A percentile compares a stretch with the other conserved stretches of the same genome.
These are phyloP conservation scores for Coniferiporia sulphurascens DNA, from an alignment of 1,284 basidiomycete genomes.

Conservation along the genomic window DNA sequence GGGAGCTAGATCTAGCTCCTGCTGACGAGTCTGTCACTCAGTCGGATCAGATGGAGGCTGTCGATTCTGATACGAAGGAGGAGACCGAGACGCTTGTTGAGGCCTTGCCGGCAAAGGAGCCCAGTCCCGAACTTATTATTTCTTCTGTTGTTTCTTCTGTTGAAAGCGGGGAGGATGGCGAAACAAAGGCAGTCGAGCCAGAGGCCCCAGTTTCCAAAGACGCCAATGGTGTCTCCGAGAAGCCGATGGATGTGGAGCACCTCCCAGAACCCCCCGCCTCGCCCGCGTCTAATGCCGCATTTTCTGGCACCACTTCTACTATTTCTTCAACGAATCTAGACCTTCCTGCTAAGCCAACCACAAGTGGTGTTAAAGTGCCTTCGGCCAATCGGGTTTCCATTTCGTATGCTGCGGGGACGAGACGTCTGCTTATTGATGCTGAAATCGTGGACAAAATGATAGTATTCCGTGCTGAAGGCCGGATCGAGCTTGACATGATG, in stretches of 20 bases:
- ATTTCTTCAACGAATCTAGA: conserved; percentile 25
- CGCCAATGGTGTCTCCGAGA: conserved; percentile 18
- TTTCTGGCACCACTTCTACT: conserved; percentile 46
- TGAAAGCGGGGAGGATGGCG: conserved; percentile 17
- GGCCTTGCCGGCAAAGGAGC: background rate
- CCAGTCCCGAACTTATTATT: conserved; percentile 2
- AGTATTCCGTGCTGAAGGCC: conserved; percentile 77
- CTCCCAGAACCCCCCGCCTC: conserved; percentile 53
- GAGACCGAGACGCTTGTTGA: background rate
- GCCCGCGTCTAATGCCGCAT: conserved; percentile 46
- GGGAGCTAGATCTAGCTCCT: background rate
- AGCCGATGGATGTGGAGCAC: conserved; percentile 38
- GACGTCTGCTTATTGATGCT: conserved; percentile 86
- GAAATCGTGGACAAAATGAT: conserved; percentile 78
- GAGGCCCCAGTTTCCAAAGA: conserved; percentile 12
- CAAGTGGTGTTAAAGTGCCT: conserved; percentile 34
- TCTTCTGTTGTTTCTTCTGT: conserved; percentile 6
- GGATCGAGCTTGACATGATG: conserved; percentile 77
- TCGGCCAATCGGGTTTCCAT: conserved; percentile 87
- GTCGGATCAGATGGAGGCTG: background rate
- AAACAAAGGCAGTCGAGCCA: conserved; percentile 11
- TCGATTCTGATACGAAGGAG: background rate
- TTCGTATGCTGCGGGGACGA: conserved; percentile 84
- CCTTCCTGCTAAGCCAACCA: conserved; percentile 20
- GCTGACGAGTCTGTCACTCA: background rate